These are phyloP conservation scores for Daldinia caldariorum DNA, from an alignment of 495 filamentous ascomycete genomes.

Conservation along the genomic window DNA sequence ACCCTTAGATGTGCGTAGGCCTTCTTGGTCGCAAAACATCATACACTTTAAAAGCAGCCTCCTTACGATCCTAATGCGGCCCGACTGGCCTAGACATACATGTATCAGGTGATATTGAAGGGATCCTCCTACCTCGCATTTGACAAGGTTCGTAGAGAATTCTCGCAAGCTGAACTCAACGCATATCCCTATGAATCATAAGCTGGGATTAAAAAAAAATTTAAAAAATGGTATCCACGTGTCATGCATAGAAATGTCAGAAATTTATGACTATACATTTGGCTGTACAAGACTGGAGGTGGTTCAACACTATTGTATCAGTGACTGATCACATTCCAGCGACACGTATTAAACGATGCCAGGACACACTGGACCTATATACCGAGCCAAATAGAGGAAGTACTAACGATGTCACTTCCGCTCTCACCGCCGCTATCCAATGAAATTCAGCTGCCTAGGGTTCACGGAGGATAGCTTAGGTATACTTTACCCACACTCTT, in stretches of 20 bases:
- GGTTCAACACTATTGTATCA: slow-evolving; percentile 25
- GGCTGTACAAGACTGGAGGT: slow-evolving; percentile 26
- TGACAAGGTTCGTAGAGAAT: background rate
- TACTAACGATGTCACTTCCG: slow-evolving; percentile 16
- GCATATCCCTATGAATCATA: slow-evolving; percentile 20
- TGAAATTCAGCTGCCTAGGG: slow-evolving; percentile 8
- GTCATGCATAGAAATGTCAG: slow-evolving; percentile 28
- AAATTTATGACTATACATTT: slow-evolving; percentile 15
- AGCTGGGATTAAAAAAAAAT: background rate
- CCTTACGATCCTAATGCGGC: slow-evolving; percentile 12
- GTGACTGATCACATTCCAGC: slow-evolving; percentile 42
- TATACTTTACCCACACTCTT: background rate
- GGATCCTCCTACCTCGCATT: background rate
- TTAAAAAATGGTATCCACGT: slow-evolving; percentile 32
- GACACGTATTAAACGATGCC: slow-evolving; percentile 20
- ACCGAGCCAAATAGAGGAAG: slow-evolving; percentile 19
- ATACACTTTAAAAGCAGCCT: background rate
- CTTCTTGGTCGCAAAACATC: slow-evolving; percentile 8
- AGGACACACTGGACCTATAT: slow-evolving; percentile 12
- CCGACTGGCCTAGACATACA: background rate
- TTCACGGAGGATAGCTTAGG: background rate
- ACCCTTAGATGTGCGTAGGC: no score
- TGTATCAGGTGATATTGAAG: slow-evolving; percentile 7
- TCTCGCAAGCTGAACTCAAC: slow-evolving; percentile 18
- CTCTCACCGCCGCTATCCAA: slow-evolving; percentile 9